Base-by-base conservation (phyloP, 2,329 filamentous ascomycete genomes). In the Neofusicoccum umdonicola region DNA sequence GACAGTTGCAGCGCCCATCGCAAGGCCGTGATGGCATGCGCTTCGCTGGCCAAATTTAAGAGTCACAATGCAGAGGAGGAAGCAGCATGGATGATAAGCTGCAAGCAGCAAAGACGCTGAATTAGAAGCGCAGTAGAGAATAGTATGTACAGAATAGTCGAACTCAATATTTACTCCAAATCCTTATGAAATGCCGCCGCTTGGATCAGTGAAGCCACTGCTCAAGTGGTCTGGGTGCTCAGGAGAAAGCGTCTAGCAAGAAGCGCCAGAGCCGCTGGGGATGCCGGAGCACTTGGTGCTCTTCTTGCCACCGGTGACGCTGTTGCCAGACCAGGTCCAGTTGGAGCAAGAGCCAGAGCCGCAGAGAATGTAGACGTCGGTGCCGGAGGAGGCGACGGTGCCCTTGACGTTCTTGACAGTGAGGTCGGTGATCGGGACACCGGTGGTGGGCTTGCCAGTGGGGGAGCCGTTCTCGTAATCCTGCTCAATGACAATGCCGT, bases 301-400 rank as follows among this genome's bases (percentile, higher is more conserved):
- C 69, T 70, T 73, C 71, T 74, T 72, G 39, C 82, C 81, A n/a
- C 75, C 74, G 31, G 74, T 72, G 58, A 76, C 60, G 31, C 45
- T 67, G 66, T 84, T 80, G 42, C 77, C 79, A 4, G 73, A 77
- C 83, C 84, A 87, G 15, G 78, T 83, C 83, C 85, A 88, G 74
- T 81, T 77, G 5, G 77, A 79, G 75, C 83, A 85, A 67, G 78
- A 78, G 37, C 82, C 83, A 44, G 72, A 76, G 15, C 82, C 85
- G 69, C 85, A 87, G 12, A 86, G 80, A 63, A 87, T 82, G 70
- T 84, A 84, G 65, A 85, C 73, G 31, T 83, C 64, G 4, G 72
- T 74, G 3, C 73, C 78, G 42, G 68, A 72, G 41, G 69, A 69
- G 3, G 64, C 27, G 37, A 77, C 71, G 15, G 69, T 67, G 27